Percentiles rank a stretch among this genome's conserved stretches.
Evolutionary conservation across 1,284 basidiomycete genomes (phyloP).

Genomic region (Ustilago bromivora): DNA sequence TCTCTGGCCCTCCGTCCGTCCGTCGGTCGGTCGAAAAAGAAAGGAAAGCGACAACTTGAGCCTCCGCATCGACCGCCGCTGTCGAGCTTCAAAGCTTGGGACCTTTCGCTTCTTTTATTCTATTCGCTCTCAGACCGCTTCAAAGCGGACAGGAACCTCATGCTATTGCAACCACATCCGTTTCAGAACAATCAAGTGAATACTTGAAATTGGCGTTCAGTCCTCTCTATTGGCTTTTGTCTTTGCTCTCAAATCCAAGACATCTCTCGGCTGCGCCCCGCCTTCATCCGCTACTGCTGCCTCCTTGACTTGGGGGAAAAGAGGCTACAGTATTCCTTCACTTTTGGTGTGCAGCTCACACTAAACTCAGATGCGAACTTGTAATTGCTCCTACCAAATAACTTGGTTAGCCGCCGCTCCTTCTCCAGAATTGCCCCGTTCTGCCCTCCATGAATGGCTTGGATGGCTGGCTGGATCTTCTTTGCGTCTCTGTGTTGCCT

Average conservation of each 20-base stretch:
- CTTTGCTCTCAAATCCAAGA: constrained; percentile 10
- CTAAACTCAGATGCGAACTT: constrained; percentile 3
- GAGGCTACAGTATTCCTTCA: background rate
- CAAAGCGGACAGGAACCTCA: constrained; percentile 1
- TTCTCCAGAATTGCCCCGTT: constrained; percentile 5
- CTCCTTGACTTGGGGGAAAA: background rate
- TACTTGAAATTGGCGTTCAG: background rate
- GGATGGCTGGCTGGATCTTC: background rate
- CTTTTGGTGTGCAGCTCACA: background rate
- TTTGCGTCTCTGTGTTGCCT: background rate
- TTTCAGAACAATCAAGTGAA: background rate
- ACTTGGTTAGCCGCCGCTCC: background rate
- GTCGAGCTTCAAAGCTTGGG: background rate
- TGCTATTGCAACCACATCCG: background rate
- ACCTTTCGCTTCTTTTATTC: background rate
- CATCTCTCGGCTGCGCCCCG: constrained; percentile 1
- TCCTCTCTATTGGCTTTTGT: background rate
- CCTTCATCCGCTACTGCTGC: constrained; percentile 1
- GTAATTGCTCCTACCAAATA: constrained; percentile 5
- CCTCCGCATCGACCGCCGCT: constrained; percentile 7
- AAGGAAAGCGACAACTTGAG: constrained; percentile 1
- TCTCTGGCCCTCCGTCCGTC: background rate
- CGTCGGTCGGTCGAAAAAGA: background rate
- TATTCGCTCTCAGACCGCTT: constrained; percentile 6
- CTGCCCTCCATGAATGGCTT: background rate